Conservation (phyloP, 306 rosid species). For the Ceratonia siliqua region DNA sequence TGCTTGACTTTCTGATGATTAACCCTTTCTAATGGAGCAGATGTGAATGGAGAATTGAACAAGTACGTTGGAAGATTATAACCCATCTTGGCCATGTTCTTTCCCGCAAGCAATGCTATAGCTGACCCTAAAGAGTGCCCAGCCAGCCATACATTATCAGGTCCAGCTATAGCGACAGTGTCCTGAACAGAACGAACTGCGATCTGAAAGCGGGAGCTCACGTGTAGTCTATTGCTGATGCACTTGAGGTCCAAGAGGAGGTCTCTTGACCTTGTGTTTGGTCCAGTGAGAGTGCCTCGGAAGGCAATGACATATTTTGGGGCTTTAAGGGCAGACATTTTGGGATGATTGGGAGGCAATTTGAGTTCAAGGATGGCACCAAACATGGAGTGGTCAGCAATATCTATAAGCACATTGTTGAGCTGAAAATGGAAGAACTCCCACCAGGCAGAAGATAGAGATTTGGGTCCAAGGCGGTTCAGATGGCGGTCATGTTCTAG, state of each 20-base stretch:
- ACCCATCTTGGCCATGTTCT: conserved; percentile 31
- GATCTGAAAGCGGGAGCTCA: not conserved
- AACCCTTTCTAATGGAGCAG: conserved; percentile 26
- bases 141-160: conserved; percentile 38
- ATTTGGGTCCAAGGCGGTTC: conserved; percentile 6
- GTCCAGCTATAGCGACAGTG: not conserved
- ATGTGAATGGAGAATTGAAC: conserved; percentile 40
- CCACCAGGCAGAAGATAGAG: conserved; percentile 22
- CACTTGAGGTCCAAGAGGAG: not conserved
- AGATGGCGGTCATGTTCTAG: conserved; percentile 19
- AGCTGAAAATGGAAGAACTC: conserved; percentile 29
- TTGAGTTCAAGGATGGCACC: conserved; percentile 26
- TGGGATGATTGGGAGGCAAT: not conserved
- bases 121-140: conserved; percentile 46
- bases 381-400: conserved; percentile 11
- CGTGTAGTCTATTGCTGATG: conserved; percentile 10
- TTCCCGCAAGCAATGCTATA: conserved; percentile 32
- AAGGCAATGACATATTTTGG: conserved; percentile 42
- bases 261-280: not conserved
- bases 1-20: not conserved
- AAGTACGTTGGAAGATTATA: conserved; percentile 28
- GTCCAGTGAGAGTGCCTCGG: conserved; percentile 18
- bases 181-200: not conserved
- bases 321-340: not conserved
- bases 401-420: not conserved